phyloP scores from a whole-genome alignment of 768 basidiomycete species.

The Lactarius evosmus region DNA sequence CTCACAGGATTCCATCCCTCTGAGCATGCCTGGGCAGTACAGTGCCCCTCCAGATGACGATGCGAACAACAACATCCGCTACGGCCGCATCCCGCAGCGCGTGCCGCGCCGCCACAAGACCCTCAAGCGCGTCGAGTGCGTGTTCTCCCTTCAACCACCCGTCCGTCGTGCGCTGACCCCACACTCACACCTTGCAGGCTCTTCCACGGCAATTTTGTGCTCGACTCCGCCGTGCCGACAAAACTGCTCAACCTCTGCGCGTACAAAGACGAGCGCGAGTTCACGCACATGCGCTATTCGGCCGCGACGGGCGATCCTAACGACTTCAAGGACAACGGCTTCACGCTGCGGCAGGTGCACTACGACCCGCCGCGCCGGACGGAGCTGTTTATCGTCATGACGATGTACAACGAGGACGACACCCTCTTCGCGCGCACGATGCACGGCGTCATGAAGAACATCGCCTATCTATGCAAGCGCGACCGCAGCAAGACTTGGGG shows the following conservation, averaged over 20 bases:
- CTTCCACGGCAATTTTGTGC: conserved; percentile 90
- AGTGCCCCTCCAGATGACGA: conserved; percentile 35
- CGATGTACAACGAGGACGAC: conserved; percentile 97
- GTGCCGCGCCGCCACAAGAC: conserved; percentile 91
- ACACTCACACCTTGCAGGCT: conserved; percentile 43
- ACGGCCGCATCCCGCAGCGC: conserved; percentile 87
- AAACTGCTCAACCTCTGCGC: conserved; percentile 85
- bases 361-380: conserved; percentile 90
- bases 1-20: conserved; percentile 27
- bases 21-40: conserved; percentile 48
- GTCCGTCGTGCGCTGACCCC: not conserved
- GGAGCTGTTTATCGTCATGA: conserved; percentile 96
- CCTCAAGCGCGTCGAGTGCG: conserved; percentile 84
- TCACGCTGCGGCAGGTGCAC: conserved; percentile 85
- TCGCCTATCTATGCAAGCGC: conserved; percentile 83
- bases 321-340: conserved; percentile 76
- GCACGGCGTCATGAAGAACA: conserved; percentile 95
- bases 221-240: conserved; percentile 87
- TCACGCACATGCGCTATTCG: conserved; percentile 93
- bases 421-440: conserved; percentile 88
- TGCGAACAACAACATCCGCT: conserved; percentile 65
- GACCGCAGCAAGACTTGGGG: conserved; percentile 94
- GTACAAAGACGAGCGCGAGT: conserved; percentile 77
- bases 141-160: conserved; percentile 24
- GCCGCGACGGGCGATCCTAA: conserved; percentile 97